Evolutionary conservation across 1,284 basidiomycete genomes (phyloP).

Genomic region (Cryptococcus sp.): DNA sequence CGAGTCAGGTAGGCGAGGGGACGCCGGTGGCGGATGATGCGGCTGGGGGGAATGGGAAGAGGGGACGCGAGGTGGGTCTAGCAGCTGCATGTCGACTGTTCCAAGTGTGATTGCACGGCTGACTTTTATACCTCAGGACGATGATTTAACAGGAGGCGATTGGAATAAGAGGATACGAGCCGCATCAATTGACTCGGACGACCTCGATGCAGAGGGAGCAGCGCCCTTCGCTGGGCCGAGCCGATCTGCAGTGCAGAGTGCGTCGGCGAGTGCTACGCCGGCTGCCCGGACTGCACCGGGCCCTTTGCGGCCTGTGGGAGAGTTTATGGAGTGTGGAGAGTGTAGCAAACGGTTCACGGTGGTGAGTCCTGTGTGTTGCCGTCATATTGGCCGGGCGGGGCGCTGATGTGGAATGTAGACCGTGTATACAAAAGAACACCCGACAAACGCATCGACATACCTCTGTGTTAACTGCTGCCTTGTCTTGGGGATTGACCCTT

Average conservation of each 20-base stretch:
- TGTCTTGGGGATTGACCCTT: slow-evolving; percentile 68
- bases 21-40: slow-evolving; percentile 19
- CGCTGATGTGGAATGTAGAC: slow-evolving; percentile 56
- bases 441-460: slow-evolving; percentile 63
- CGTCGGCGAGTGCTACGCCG: slow-evolving; percentile 18
- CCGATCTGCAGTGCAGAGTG: background rate
- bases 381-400: too few relatives aligned
- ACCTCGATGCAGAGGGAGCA: slow-evolving; percentile 56
- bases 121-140: background rate
- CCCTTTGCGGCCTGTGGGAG: slow-evolving; percentile 65
- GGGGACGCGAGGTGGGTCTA: slow-evolving; percentile 20
- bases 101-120: too few relatives aligned
- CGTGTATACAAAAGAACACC: slow-evolving; percentile 66
- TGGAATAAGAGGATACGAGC: slow-evolving; percentile 40
- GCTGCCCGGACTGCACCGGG: slow-evolving; percentile 34
- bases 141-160: slow-evolving; percentile 35
- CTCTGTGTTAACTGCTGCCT: slow-evolving; percentile 78
- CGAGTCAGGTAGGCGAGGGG: slow-evolving; percentile 30
- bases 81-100: too few relatives aligned
- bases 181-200: slow-evolving; percentile 58
- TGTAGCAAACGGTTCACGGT: slow-evolving; percentile 86
- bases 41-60: slow-evolving; percentile 16
- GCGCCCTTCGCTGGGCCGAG: slow-evolving; percentile 5
- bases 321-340: slow-evolving; percentile 73
- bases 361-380: too few relatives aligned